Conservation (phyloP, 163 green algal species). For the Chloromonas sp. region DNA sequence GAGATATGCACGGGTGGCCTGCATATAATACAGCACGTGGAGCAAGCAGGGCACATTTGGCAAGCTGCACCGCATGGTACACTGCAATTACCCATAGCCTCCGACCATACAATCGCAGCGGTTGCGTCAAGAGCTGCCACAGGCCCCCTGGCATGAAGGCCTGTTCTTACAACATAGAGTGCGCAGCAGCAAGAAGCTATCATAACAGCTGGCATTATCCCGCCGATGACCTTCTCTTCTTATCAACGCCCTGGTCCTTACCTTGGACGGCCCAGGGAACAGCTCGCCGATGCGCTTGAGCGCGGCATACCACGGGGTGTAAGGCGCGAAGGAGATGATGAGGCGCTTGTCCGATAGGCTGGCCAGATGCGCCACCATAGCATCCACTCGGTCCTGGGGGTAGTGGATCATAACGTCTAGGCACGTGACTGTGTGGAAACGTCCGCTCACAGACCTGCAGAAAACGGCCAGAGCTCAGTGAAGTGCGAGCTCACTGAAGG, state of each 20-base stretch:
- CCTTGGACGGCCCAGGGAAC: constrained; percentile 86
- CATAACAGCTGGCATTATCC: too few species aligned
- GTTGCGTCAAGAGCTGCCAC: too few species aligned
- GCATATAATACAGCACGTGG: not conserved
- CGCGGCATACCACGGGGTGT: constrained; percentile 72
- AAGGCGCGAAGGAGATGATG: constrained; percentile 94
- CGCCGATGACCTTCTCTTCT: too few species aligned
- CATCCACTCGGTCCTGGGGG: constrained; percentile 87
- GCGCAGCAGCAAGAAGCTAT: too few species aligned
- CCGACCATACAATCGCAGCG: too few species aligned
- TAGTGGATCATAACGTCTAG: constrained; percentile 99
- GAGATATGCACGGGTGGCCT: constrained; percentile 91
- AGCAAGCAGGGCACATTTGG: too few species aligned
- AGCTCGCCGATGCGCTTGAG: constrained; percentile 96
- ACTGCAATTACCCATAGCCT: too few species aligned
- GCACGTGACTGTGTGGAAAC: constrained; percentile 92
- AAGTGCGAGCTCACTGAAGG: too few species aligned
- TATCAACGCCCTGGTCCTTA: constrained; percentile 5
- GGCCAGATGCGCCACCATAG: constrained; percentile 90
- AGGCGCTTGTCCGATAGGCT: constrained; percentile 75
- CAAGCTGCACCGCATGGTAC: too few species aligned
- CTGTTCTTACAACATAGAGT: too few species aligned
- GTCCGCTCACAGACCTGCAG: constrained; percentile 58
- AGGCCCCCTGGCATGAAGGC: too few species aligned
- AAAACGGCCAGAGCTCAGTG: not conserved